Conservation (phyloP, 208 protist genomes). For the Entamoeba nuttalli region DNA sequence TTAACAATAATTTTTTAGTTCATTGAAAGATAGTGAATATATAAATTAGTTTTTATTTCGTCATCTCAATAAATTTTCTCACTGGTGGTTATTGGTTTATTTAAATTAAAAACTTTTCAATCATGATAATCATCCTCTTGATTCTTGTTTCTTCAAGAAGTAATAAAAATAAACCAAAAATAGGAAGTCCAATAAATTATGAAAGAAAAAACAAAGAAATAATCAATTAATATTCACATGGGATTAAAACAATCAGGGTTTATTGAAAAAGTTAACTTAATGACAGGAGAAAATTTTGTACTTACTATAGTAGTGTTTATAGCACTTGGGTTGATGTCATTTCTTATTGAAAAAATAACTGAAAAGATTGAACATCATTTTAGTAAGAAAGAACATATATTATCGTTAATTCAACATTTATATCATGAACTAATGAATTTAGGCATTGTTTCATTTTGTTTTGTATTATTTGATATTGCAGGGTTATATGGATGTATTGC, state of each 20-base stretch:
- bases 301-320: not conserved
- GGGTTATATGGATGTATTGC: not conserved
- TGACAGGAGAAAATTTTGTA: not conserved
- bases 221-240: too few relatives aligned
- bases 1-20: too few relatives aligned
- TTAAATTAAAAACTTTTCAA: too few relatives aligned
- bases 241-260: not conserved
- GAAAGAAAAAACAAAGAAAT: too few relatives aligned
- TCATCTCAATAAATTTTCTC: too few relatives aligned
- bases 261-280: not conserved
- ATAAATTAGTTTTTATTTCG: too few relatives aligned
- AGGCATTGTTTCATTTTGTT: not conserved
- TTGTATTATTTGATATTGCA: not conserved
- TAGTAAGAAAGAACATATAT: not conserved
- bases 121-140: too few relatives aligned
- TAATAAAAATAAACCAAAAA: too few relatives aligned
- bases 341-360: not conserved
- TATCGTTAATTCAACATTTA: not conserved
- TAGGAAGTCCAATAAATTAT: too few relatives aligned
- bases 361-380: not conserved
- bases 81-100: too few relatives aligned
- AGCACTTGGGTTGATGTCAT: not conserved
- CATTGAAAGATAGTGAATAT: too few relatives aligned
- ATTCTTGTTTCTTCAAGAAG: too few relatives aligned
- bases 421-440: not conserved